phyloP scores from a whole-genome alignment of 257 asterid genomes.

The Przewalskia tangutica region DNA sequence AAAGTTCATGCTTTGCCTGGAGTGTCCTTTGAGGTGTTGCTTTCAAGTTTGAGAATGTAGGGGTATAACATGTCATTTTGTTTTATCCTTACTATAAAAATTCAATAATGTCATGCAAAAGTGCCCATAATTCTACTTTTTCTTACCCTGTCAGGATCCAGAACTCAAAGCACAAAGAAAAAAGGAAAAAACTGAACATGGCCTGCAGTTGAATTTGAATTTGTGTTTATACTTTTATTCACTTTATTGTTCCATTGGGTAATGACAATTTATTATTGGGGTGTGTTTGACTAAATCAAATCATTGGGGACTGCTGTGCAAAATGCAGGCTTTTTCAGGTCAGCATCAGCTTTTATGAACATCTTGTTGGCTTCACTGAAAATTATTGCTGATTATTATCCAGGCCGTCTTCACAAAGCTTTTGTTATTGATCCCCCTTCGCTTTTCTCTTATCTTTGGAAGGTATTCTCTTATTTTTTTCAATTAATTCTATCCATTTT shows the following conservation, averaged over 20 bases:
- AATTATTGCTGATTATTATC: constrained; percentile 70
- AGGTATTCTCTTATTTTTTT: constrained; percentile 32
- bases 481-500: neutral
- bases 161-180: neutral
- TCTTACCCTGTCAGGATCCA: constrained; percentile 28
- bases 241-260: neutral
- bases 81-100: neutral
- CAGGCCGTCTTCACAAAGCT: constrained; percentile 65
- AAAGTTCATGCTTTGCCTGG: constrained; percentile 39
- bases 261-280: neutral
- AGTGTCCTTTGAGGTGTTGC: constrained; percentile 54
- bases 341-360: constrained; percentile 92
- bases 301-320: constrained; percentile 15
- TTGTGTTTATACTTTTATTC: neutral
- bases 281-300: neutral
- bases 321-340: constrained; percentile 89
- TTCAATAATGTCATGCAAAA: constrained; percentile 24
- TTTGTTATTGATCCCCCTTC: constrained; percentile 93
- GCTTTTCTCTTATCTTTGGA: constrained; percentile 83
- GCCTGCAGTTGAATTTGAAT: constrained; percentile 16
- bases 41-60: constrained; percentile 20
- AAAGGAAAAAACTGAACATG: neutral
- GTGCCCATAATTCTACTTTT: constrained; percentile 41
- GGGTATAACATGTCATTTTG: constrained; percentile 33
- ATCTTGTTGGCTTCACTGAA: constrained; percentile 62